Conservation (phyloP, 176 grass and related monocot species). For the Bromus sterilis region DNA sequence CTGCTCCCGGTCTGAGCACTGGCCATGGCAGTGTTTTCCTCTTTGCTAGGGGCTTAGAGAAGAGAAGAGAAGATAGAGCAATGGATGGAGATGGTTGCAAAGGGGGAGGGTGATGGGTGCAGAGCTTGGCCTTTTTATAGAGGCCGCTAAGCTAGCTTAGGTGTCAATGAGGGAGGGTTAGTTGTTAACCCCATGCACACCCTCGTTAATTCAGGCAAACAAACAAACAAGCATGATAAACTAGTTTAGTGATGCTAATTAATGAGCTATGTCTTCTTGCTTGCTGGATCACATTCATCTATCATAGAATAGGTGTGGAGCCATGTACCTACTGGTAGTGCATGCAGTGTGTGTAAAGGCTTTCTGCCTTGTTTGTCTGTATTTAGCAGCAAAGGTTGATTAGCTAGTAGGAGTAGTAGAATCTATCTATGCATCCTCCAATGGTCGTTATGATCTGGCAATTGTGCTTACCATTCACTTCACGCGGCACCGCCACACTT, state of each 20-base stretch:
- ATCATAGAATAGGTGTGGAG: background rate
- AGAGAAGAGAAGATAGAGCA: background rate
- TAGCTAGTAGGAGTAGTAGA: background rate
- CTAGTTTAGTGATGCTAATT: background rate
- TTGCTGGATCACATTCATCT: background rate
- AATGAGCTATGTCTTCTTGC: background rate
- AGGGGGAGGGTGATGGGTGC: background rate
- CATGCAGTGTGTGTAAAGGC: slow-evolving; percentile 2
- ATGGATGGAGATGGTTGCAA: background rate
- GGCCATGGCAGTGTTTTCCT: background rate
- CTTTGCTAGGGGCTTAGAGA: background rate
- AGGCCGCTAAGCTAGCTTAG: background rate
- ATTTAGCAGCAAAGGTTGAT: slow-evolving; percentile 25
- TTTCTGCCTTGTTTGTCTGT: background rate
- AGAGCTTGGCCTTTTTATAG: slow-evolving; percentile 18
- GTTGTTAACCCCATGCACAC: background rate
- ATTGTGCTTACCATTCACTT: background rate
- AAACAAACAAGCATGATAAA: background rate
- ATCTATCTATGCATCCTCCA: background rate
- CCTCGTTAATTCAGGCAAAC: background rate
- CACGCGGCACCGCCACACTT: background rate
- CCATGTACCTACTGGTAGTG: background rate
- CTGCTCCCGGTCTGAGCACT: background rate
- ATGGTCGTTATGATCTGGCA: background rate
- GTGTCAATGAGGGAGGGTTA: background rate